Conservation (phyloP, 208 protist genomes). For the Wallacemonas collosoma region DNA sequence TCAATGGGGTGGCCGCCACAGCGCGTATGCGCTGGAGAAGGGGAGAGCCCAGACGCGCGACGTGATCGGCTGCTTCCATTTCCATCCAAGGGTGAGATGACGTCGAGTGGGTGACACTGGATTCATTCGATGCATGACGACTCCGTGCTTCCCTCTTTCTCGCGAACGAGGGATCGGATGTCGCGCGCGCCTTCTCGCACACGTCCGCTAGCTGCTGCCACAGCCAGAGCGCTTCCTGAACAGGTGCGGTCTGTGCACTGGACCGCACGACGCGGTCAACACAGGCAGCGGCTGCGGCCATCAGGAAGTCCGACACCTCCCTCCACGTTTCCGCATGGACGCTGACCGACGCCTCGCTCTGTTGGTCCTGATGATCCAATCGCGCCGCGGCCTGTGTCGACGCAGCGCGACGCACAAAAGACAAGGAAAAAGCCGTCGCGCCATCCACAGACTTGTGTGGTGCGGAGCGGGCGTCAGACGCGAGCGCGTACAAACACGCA, state of each 20-base stretch:
- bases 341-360: not conserved
- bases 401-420: too few relatives aligned
- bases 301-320: not conserved
- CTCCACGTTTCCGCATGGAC: not conserved
- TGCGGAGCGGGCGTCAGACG: too few relatives aligned
- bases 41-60: not conserved
- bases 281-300: not conserved
- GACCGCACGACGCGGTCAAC: not conserved
- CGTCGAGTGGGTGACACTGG: not conserved
- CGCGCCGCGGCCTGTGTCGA: too few relatives aligned
- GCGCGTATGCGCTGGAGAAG: not conserved
- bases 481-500: too few relatives aligned
- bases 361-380: too few relatives aligned
- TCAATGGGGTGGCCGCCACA: not conserved
- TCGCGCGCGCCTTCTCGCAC: not conserved
- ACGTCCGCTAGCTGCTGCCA: not conserved
- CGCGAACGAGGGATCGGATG: too few relatives aligned
- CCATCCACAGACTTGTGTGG: too few relatives aligned
- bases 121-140: too few relatives aligned
- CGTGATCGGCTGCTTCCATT: not conserved
- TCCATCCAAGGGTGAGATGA: not conserved
- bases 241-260: not conserved
- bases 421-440: too few relatives aligned
- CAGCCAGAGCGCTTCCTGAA: conserved; percentile 9
- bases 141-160: too few relatives aligned